These are phyloP conservation scores for Pezicula neosporulosa DNA, from an alignment of 2,329 filamentous ascomycete species.

Conservation along the genomic window DNA sequence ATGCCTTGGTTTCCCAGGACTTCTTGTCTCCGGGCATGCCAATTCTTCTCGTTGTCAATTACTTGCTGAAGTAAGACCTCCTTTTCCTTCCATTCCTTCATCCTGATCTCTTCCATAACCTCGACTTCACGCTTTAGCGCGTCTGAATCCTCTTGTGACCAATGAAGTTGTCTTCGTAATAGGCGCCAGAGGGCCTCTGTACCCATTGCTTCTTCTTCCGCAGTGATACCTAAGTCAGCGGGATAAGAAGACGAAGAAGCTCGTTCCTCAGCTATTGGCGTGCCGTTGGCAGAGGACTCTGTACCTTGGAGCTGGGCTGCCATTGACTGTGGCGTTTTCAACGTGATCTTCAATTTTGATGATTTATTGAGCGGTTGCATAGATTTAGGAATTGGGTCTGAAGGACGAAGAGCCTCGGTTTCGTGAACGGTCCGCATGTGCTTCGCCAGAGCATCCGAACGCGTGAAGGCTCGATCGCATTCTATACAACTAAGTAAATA, in stretches of 20 bases:
- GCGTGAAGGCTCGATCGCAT: constrained; percentile 94
- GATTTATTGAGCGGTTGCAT: constrained; percentile 45
- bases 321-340: constrained; percentile 43
- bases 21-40: constrained; percentile 54
- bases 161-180: constrained; percentile 62
- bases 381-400: constrained; percentile 70
- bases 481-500: constrained; percentile 49
- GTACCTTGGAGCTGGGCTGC: constrained; percentile 47
- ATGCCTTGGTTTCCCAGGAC: constrained; percentile 42
- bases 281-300: constrained; percentile 46
- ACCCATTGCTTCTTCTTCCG: constrained; percentile 58
- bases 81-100: constrained; percentile 75
- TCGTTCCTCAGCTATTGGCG: constrained; percentile 12
- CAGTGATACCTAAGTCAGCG: constrained; percentile 55
- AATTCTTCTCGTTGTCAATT: constrained; percentile 62
- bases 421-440: constrained; percentile 99
- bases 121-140: constrained; percentile 62
- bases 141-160: constrained; percentile 67
- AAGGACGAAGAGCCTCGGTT: constrained; percentile 84
- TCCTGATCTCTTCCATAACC: constrained; percentile 61
- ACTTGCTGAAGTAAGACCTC: constrained; percentile 75
- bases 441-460: constrained; percentile 93
- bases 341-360: constrained; percentile 58
- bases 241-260: constrained; percentile 30
- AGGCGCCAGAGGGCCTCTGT: constrained; percentile 65